Percentiles rank a stretch among this genome's conserved stretches.
Conservation (phyloP, 306 rosid genomes). For the Glycine tomentella region DNA sequence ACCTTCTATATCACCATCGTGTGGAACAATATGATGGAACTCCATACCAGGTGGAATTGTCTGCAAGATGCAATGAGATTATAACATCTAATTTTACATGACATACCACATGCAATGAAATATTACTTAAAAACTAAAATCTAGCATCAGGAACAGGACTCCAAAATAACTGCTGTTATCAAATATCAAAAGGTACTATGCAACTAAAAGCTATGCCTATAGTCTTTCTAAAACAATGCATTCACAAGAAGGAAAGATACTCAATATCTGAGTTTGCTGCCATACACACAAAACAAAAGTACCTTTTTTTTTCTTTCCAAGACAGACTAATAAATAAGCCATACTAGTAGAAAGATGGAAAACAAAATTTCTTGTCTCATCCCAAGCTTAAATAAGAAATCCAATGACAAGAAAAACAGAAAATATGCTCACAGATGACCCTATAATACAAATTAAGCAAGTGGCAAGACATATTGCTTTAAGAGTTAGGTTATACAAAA, state of each 20-base stretch:
- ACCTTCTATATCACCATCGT: constrained; percentile 85
- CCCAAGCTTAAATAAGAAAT: constrained; percentile 8
- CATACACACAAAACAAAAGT: constrained; percentile 31
- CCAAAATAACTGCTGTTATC: neutral
- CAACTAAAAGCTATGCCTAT: neutral
- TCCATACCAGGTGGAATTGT: constrained; percentile 98
- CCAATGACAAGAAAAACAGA: constrained; percentile 25
- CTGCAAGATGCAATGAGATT: constrained; percentile 56
- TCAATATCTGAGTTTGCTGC: neutral
- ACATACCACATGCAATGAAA: constrained; percentile 25
- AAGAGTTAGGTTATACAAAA: constrained; percentile 28
- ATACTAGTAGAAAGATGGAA: constrained; percentile 11
- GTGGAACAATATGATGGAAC: constrained; percentile 94
- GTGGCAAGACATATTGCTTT: constrained; percentile 36
- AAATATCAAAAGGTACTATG: no score
- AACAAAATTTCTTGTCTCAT: constrained; percentile 2
- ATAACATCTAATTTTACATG: constrained; percentile 41
- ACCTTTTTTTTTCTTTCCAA: neutral
- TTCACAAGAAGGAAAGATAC: neutral
- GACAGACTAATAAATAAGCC: constrained; percentile 33
- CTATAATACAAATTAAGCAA: constrained; percentile 11
- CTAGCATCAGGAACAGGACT: constrained; percentile 38
- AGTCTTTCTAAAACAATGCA: constrained; percentile 12
- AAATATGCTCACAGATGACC: neutral
- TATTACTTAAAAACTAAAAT: constrained; percentile 37